Percentiles rank a stretch among this genome's conserved stretches.
Evolutionary conservation across 805 yeast genomes (phyloP).

Genomic region (Cyberlindnera xishuangbannaensis): DNA sequence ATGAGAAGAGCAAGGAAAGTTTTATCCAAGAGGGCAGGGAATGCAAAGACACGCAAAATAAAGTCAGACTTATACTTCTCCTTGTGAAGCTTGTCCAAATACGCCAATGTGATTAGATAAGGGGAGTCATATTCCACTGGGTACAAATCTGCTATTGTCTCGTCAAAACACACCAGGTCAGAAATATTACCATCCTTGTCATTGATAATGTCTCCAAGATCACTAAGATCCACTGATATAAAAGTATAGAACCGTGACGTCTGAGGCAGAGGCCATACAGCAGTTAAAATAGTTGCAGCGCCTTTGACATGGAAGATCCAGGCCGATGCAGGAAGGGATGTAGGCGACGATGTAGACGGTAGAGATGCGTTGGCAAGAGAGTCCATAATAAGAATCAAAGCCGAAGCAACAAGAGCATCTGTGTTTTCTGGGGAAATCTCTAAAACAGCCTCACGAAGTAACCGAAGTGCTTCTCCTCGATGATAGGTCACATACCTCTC

Average conservation of each 20-base stretch:
- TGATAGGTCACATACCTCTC: conserved; percentile 82
- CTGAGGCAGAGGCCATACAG: conserved; percentile 88
- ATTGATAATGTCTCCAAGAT: conserved; percentile 61
- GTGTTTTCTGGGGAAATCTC: conserved; percentile 80
- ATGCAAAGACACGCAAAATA: conserved; percentile 80
- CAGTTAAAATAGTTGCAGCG: conserved; percentile 90
- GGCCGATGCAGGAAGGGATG: conserved; percentile 82
- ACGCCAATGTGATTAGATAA: conserved; percentile 80
- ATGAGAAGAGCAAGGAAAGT: conserved; percentile 69
- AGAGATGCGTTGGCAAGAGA: conserved; percentile 87
- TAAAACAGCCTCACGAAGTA: conserved; percentile 79
- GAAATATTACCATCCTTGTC: conserved; percentile 38
- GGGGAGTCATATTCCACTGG: conserved; percentile 84
- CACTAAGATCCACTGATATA: conserved; percentile 85
- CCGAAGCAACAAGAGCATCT: conserved; percentile 91
- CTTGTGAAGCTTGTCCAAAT: conserved; percentile 73
- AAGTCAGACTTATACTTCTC: conserved; percentile 84
- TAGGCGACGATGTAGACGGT: conserved; percentile 26
- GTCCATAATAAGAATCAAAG: conserved; percentile 85
- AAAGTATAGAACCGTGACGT: conserved; percentile 60
- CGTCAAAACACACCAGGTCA: conserved; percentile 76
- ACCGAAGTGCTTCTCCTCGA: conserved; percentile 77
- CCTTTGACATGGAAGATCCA: conserved; percentile 98
- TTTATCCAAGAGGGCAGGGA: conserved; percentile 87
- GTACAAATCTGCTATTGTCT: conserved; percentile 75